Evolutionary conservation across 257 asterid species (phyloP).

Genomic region (Knoxia roxburghii): DNA sequence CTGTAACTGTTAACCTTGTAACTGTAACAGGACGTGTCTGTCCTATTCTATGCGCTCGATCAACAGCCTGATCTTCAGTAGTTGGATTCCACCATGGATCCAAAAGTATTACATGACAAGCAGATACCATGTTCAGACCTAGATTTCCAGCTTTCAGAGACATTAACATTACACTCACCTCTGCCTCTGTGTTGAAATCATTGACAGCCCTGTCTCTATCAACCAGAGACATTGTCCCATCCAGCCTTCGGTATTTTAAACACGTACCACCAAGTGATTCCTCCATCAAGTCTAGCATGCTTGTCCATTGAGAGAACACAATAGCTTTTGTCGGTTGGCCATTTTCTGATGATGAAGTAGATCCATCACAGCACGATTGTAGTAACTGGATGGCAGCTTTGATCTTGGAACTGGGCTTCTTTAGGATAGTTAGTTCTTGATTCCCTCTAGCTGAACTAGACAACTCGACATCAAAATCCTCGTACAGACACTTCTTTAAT

Average conservation of each 20-base stretch:
- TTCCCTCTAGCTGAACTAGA: conserved; percentile 26
- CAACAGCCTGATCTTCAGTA: conserved; percentile 96
- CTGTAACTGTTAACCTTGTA: conserved; percentile 69
- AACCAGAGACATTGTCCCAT: conserved; percentile 85
- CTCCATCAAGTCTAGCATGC: conserved; percentile 87
- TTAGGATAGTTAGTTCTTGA: conserved; percentile 44
- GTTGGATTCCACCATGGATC: conserved; percentile 99
- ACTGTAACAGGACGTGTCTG: conserved; percentile 91
- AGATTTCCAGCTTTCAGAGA: conserved; percentile 96
- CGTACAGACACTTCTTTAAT: conserved; percentile 49
- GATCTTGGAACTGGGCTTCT: conserved; percentile 63
- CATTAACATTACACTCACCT: conserved; percentile 96
- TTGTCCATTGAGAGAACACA: conserved; percentile 94
- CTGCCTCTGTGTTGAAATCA: conserved; percentile 71
- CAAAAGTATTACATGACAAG: conserved; percentile 81
- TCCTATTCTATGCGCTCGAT: conserved; percentile 95
- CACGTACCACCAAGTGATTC: conserved; percentile 44
- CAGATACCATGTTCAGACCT: conserved; percentile 97
- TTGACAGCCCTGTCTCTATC: conserved; percentile 91
- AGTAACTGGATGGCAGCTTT: conserved; percentile 61
- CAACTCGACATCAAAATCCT: conserved; percentile 38
- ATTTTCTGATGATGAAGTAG: conserved; percentile 25
- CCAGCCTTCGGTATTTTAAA: conserved; percentile 74
- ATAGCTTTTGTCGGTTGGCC: conserved; percentile 66
- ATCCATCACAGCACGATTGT: conserved; percentile 37